Base-by-base conservation (phyloP, 441 rosid genomes). In the Gossypium schwendimanii region DNA sequence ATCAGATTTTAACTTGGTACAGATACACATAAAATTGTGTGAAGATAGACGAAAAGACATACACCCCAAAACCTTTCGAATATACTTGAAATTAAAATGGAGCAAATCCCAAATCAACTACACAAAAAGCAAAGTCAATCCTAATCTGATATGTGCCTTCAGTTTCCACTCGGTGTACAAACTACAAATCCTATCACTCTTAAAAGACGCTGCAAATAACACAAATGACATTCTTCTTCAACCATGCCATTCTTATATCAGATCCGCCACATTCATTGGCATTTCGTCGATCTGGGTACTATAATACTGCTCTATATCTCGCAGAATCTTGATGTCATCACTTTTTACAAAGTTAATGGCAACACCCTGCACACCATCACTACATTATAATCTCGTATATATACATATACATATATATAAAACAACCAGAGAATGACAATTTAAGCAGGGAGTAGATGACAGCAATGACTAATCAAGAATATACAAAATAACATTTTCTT, bases 231-330 rank as follows among this genome's bases (percentile, higher is more conserved):
- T 12, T 23, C 15, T 70, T 23, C 3, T n/a, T 24, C 57, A 58
- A 15, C 60, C 15, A 10, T 17, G 28, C 26, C 62, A 64, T 26
- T 45, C 62, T 82, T 76, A 87, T 62, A 95, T 88, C 63, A 95
- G 86, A 84, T 95, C 99, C 65, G 97, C 93, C 64, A 92, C 97
- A 75, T 95, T 95, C 98, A 91, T 88, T 0, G 98, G 98, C 99
- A 91, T 95, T 82, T 95, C 99, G 8, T 89, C 96, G 2, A 95
- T 93, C 94, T 95, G 98, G 61, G 98, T 95, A 80, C 97, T 91
- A 83, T 95, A 95, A 69, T 92, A 95, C 78, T 92, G 98, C 89
- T 95, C 97, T 23, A 95, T 92, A 77, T 95, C 99, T 69, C 99
- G 81, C 20, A 95, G 87, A 54, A 92, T 92, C 94, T 89, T 95